Evolutionary conservation across 805 yeast genomes (phyloP).

Genomic region (Debaryomyces castellii): DNA sequence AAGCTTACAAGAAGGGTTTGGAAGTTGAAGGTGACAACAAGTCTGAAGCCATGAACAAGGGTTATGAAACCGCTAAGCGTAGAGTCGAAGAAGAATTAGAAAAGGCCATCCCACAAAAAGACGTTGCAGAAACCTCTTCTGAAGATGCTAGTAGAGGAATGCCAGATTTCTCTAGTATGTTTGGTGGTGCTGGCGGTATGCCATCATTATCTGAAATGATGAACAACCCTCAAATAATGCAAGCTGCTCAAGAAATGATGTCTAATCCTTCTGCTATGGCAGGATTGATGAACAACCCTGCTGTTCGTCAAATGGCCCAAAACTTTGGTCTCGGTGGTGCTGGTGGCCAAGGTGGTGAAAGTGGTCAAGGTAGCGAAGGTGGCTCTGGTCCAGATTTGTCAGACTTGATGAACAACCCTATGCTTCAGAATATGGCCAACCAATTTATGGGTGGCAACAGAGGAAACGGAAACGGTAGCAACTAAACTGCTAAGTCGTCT

Average conservation of each 20-base stretch:
- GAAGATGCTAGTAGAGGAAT: constrained; percentile 45
- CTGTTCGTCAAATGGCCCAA: constrained; percentile 80
- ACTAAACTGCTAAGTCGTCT: not conserved
- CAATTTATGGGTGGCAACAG: constrained; percentile 60
- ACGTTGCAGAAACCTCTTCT: constrained; percentile 22
- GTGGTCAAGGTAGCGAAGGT: constrained; percentile 43
- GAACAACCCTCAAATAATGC: constrained; percentile 90
- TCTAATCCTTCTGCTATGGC: constrained; percentile 75
- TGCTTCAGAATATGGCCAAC: constrained; percentile 67
- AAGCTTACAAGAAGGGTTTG: constrained; percentile 86
- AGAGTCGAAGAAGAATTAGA: constrained; percentile 77
- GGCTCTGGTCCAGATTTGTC: constrained; percentile 53
- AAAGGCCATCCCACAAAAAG: constrained; percentile 30
- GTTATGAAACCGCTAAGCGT: constrained; percentile 89
- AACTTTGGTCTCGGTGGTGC: constrained; percentile 48
- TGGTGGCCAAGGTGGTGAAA: constrained; percentile 34
- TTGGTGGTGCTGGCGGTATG: constrained; percentile 74
- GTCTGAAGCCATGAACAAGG: constrained; percentile 87
- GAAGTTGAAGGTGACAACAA: constrained; percentile 84
- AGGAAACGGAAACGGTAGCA: constrained; percentile 1
- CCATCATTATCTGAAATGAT: constrained; percentile 67
- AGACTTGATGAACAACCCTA: constrained; percentile 80
- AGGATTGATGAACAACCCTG: constrained; percentile 77
- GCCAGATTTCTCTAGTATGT: constrained; percentile 74
- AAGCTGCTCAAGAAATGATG: constrained; percentile 88